Percentiles rank a stretch among this genome's conserved stretches.
Conservation (phyloP, 768 basidiomycete species). For the Dentipellis fragilis region DNA sequence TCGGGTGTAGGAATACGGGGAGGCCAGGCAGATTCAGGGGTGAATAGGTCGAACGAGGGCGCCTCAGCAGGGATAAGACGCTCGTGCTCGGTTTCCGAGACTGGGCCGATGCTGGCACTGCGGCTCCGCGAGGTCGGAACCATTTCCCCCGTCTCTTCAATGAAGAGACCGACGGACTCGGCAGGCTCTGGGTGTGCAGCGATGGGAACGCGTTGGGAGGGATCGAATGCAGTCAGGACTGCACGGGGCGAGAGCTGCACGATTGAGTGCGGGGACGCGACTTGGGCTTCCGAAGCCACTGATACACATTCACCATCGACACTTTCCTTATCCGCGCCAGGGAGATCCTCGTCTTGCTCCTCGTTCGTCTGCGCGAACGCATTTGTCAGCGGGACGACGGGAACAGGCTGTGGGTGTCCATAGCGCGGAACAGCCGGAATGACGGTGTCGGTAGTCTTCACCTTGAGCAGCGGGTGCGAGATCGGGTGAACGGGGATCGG, state of each 20-base stretch:
- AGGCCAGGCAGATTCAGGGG: too few species aligned
- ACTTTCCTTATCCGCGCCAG: not conserved
- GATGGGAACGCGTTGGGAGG: not conserved
- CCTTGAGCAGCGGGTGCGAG: slow-evolving; percentile 67
- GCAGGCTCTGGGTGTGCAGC: not conserved
- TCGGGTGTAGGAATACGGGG: too few species aligned
- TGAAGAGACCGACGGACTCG: not conserved
- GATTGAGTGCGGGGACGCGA: not conserved
- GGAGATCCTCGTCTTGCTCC: not conserved
- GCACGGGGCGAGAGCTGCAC: not conserved
- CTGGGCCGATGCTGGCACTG: not conserved
- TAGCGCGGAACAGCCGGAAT: slow-evolving; percentile 32
- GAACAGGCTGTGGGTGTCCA: slow-evolving; percentile 9
- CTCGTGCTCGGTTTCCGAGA: too few species aligned
- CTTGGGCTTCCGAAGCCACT: not conserved
- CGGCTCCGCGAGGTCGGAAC: not conserved
- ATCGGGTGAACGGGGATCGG: slow-evolving; percentile 69
- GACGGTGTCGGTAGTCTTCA: slow-evolving; percentile 41
- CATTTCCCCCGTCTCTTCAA: not conserved
- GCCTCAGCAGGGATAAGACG: too few species aligned
- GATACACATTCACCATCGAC: too few species aligned
- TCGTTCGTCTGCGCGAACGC: not conserved
- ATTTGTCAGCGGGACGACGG: not conserved
- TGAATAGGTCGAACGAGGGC: too few species aligned
- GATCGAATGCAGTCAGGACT: too few species aligned